phyloP scores from a whole-genome alignment of 202 grass and related monocot genomes.

The Schoenoplectus triqueter region DNA sequence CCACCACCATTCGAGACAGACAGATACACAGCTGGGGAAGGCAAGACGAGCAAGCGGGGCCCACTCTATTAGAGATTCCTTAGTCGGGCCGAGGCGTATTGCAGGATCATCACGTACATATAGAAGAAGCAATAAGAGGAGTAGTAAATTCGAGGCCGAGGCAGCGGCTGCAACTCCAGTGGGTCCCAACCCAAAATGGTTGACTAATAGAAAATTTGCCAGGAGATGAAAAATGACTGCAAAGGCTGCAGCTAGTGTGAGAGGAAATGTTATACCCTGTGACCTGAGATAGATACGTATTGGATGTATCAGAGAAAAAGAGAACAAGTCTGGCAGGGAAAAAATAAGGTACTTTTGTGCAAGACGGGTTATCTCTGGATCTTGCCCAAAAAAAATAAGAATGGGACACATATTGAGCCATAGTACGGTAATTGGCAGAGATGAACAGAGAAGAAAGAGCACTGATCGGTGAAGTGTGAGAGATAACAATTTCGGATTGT shows the following conservation, averaged over 20 bases:
- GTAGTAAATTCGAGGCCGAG: slow-evolving; percentile 70
- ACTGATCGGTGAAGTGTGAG: slow-evolving; percentile 82
- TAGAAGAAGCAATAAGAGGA: slow-evolving; percentile 56
- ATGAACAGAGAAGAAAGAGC: slow-evolving; percentile 91
- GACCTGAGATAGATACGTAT: slow-evolving; percentile 91
- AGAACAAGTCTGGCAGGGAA: slow-evolving; percentile 84
- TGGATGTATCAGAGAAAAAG: slow-evolving; percentile 92
- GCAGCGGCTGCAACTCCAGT: slow-evolving; percentile 65
- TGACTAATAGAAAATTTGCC: slow-evolving; percentile 67
- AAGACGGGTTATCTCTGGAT: slow-evolving; percentile 67
- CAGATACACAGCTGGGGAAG: slow-evolving; percentile 77
- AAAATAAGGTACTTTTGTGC: slow-evolving; percentile 75
- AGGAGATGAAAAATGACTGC: slow-evolving; percentile 62
- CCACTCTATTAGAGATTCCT: slow-evolving; percentile 72
- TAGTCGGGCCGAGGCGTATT: slow-evolving; percentile 38
- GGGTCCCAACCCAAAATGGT: slow-evolving; percentile 53
- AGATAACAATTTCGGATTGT: slow-evolving; percentile 60
- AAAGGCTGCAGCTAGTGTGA: slow-evolving; percentile 54
- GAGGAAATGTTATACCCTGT: slow-evolving; percentile 73
- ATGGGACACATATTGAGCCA: slow-evolving; percentile 82
- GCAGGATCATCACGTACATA: slow-evolving; percentile 47
- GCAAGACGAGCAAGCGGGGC: slow-evolving; percentile 60
- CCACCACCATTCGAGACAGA: slow-evolving; percentile 99
- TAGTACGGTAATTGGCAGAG: slow-evolving; percentile 66
- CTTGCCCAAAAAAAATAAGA: slow-evolving; percentile 76